These are phyloP conservation scores for Onygenales sp. DNA, from an alignment of 2,329 filamentous ascomycete genomes.

Conservation along the genomic window DNA sequence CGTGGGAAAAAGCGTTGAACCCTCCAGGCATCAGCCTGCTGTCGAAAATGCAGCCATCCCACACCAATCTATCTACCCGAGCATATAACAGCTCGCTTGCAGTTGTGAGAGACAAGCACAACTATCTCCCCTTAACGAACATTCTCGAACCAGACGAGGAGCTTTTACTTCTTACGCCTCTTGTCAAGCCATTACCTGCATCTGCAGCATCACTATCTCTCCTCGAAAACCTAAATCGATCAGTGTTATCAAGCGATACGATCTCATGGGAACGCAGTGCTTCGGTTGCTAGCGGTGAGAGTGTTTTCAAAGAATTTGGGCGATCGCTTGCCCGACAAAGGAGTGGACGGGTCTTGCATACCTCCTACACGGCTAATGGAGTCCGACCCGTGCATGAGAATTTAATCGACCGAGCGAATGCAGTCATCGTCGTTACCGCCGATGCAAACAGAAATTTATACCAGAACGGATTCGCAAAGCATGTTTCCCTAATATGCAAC, in stretches of 20 bases:
- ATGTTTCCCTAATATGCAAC: conserved; percentile 84
- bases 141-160: conserved; percentile 79
- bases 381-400: conserved; percentile 89
- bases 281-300: conserved; percentile 79
- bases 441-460: conserved; percentile 92
- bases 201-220: conserved; percentile 67
- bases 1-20: conserved; percentile 85
- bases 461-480: conserved; percentile 89
- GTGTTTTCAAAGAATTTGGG: conserved; percentile 83
- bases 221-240: conserved; percentile 29
- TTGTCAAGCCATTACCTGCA: conserved; percentile 86
- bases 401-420: conserved; percentile 76
- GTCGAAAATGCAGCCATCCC: conserved; percentile 70
- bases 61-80: conserved; percentile 69
- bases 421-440: conserved; percentile 83
- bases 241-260: conserved; percentile 42
- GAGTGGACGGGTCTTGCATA: conserved; percentile 80
- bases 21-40: conserved; percentile 69
- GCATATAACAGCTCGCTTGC: conserved; percentile 92
- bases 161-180: conserved; percentile 74
- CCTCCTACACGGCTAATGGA: conserved; percentile 89
- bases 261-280: conserved; percentile 47
- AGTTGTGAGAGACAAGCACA: conserved; percentile 80
- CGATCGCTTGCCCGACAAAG: conserved; percentile 76
- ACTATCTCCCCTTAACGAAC: conserved; percentile 70